Base-by-base conservation (phyloP, 2,329 filamentous ascomycete genomes). In the Talaromyces sp. region DNA sequence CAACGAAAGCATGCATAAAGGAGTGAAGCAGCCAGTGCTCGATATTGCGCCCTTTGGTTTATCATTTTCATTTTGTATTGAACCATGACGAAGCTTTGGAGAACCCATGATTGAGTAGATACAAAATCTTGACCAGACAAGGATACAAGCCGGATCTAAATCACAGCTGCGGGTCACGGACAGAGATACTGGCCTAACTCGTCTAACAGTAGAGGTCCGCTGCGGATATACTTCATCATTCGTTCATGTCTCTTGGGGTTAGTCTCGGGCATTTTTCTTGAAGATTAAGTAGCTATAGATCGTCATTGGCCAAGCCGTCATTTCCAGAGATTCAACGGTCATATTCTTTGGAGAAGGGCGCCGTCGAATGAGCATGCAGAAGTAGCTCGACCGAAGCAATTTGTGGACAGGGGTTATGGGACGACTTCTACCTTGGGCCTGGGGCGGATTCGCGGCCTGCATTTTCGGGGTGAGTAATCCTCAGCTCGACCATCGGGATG, bases 311-410 rank as follows among this genome's bases (percentile, higher is more conserved):
- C n/a, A 45, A 19, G 37, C 24, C 14, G 19, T 45, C 37, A 27
- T 47, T 63, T 57, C 60, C 35, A 65, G 43, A 58, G 13, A 52
- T 50, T 41, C 50, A 58, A 65, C 63, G 52, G 64, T 41, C 50
- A 31, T 39, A 43, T 58, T 47, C 33, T 16, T 63, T 50, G 35
- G 14, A 59, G 4, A 31, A 48, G 16, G 52, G 33, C 10, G 13
- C 8, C n/a, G 39, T 62, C 64, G 60, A 65, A 65, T 65, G 52
- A 65, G 52, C 41, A 62, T 57, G 60, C 52, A 65, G 64, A 65
- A 65, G 31, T 45, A 50, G 33, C 48, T 58, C 33, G 43, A 60
- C 16, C 31, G 13, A 19, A 56, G 9, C 48, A 57, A 13, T 16
- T 39, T 41, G 27, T 19, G 47, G 52, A 50, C 64, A 65, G 64